Conservation (phyloP, 495 filamentous ascomycete species). For the Bryoglossum gracile region DNA sequence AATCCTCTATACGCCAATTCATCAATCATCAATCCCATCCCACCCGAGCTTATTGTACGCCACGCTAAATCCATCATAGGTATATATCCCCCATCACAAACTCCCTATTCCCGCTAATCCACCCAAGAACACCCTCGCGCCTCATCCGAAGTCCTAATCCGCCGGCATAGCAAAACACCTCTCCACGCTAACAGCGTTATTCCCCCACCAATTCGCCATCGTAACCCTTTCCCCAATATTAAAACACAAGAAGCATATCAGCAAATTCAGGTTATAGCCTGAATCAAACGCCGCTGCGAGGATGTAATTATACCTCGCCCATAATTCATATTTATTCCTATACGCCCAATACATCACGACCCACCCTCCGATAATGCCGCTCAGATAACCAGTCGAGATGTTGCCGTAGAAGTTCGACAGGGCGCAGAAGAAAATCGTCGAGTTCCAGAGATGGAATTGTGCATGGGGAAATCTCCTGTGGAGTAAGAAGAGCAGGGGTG, state of each 20-base stretch:
- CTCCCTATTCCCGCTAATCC: too few relatives aligned
- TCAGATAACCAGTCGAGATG: conserved; percentile 46
- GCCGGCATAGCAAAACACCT: conserved; percentile 30
- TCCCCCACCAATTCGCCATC: conserved; percentile 55
- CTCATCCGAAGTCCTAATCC: too few relatives aligned
- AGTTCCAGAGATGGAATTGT: conserved; percentile 49
- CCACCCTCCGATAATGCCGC: conserved; percentile 48
- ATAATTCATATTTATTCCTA: conserved; percentile 44
- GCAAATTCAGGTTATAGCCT: conserved; percentile 49
- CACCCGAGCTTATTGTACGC: too few relatives aligned
- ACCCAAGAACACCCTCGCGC: too few relatives aligned
- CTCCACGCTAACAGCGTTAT: conserved; percentile 32
- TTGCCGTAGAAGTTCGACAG: conserved; percentile 41
- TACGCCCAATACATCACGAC: conserved; percentile 50
- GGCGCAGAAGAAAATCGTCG: conserved; percentile 46
- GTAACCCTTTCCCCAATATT: conserved; percentile 42
- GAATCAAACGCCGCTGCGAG: conserved; percentile 51
- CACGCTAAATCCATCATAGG: too few relatives aligned
- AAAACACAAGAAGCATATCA: conserved; percentile 50
- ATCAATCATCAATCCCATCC: too few relatives aligned
- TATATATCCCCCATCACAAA: too few relatives aligned
- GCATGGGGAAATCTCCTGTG: conserved; percentile 41
- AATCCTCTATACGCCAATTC: too few relatives aligned
- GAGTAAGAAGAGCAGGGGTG: conserved; percentile 39
- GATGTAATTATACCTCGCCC: conserved; percentile 51